phyloP scores from a whole-genome alignment of 2,329 filamentous ascomycete species.

The Aspergillus sp. region DNA sequence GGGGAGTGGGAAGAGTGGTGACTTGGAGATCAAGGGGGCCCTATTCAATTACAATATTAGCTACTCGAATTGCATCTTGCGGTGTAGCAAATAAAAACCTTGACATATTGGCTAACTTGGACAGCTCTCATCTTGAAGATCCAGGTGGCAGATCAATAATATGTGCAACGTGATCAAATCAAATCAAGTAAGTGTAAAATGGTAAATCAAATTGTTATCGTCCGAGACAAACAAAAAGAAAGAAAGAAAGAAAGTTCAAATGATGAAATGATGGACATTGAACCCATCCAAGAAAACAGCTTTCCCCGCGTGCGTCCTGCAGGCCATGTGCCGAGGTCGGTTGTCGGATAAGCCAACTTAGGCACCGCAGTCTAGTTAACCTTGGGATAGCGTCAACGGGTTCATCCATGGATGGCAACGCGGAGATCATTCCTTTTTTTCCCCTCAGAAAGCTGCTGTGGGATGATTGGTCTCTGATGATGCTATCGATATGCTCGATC shows the following conservation, averaged over 20 bases:
- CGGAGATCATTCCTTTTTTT: no score
- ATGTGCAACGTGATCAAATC: no score
- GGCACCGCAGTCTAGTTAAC: no score
- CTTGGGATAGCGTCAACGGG: no score
- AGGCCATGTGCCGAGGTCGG: conserved; percentile 11
- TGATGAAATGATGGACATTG: not conserved
- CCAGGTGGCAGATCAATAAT: no score
- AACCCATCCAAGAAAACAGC: not conserved
- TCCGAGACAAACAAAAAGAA: not conserved
- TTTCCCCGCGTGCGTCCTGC: conserved; percentile 3
- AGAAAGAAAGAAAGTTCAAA: not conserved
- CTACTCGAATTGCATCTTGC: conserved; percentile 1
- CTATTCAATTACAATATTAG: conserved; percentile 38
- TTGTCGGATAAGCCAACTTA: conserved; percentile 8
- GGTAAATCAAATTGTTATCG: not conserved
- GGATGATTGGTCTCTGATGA: no score
- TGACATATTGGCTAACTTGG: conserved; percentile 68
- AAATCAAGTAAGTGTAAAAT: no score
- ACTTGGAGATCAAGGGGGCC: conserved; percentile 75
- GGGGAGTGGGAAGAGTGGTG: conserved; percentile 67
- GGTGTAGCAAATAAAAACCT: conserved; percentile 43
- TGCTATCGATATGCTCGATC: no score
- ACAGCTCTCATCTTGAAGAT: conserved; percentile 66
- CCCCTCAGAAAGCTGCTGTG: no score
- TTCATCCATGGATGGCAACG: no score